Base-by-base conservation (phyloP, 2,329 filamentous ascomycete species). In the Fusarium chuoi region DNA sequence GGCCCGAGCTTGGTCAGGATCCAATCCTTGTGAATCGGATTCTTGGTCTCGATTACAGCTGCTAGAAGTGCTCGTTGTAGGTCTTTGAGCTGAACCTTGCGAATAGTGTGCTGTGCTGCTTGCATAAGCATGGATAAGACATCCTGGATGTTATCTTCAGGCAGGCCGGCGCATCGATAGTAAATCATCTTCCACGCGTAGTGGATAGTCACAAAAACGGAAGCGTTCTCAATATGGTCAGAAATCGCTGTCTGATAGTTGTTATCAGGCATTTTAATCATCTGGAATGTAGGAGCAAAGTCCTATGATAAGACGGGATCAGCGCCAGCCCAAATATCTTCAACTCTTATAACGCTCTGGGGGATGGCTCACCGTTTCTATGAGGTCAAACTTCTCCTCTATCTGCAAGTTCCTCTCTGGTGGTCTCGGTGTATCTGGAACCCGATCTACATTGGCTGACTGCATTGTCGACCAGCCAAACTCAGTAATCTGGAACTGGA, bases 191-290 rank as follows among this genome's bases (percentile, higher is more conserved):
- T 48, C 45, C 20, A 48, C 5, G 45, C 26, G 3, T 30, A 48
- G 45, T 48, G n/a, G 45, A 48, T 48, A 17, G 45, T 48, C 10
- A 48, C 20, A 2, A 48, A 48, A 5, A 48, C 45, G 4, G 45
- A 20, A 12, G 45, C 45, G 20, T 28, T 48, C 17, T 48, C 20
- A 48, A 48, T 20, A 3, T 30, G 26, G 17, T 48, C 26, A 15
- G 2, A 22, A 17, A 20, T 5, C 10, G 20, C 12, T 20, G 14
- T 6, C 0, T 14, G 14, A 8, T 30, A 5, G 7, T 6, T n/a
- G 7, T 48, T 20, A 30, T n/a, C 26, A 3, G 45, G 45, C 45
- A 48, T n/a, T 1, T 20, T 3, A 5, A 48, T 17, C 45, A 48
- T 48, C 26, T 48, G 45, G 2, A 48, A 48, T 0, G 26, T 48